Evolutionary conservation across 2,329 filamentous ascomycete genomes (phyloP).

Genomic region (Colletotrichum chrysophilum): DNA sequence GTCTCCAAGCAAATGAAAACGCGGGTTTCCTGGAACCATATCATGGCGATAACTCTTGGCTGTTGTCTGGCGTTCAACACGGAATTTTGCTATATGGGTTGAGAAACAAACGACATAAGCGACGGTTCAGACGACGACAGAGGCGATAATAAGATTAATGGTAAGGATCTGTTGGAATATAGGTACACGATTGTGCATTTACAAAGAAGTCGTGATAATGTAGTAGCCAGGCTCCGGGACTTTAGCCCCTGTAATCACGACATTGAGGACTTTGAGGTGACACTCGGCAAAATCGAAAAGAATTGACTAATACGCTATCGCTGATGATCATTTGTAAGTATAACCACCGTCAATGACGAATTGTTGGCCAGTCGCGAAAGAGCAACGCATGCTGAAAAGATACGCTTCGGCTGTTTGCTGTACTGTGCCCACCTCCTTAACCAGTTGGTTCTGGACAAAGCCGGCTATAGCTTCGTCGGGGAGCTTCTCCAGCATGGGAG

Average conservation of each 20-base stretch:
- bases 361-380: background rate
- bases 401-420: background rate
- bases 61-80: accelerated
- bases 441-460: background rate
- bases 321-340: background rate
- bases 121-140: background rate
- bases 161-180: no score
- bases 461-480: background rate
- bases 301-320: no score
- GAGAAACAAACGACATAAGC: background rate
- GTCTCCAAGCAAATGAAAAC: background rate
- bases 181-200: background rate
- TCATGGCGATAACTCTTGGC: background rate
- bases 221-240: background rate
- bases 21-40: background rate
- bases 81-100: background rate
- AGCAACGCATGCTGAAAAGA: background rate
- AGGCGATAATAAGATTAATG: background rate
- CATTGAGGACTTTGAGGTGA: accelerated
- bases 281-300: background rate
- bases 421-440: background rate
- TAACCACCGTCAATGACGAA: background rate
- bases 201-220: background rate
- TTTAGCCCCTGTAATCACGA: background rate
- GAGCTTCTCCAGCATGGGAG: background rate